A percentile compares a stretch with the other conserved stretches of the same genome.
phyloP scores from a whole-genome alignment of 116 monocot species.

The Phalaenopsis hybrid region DNA sequence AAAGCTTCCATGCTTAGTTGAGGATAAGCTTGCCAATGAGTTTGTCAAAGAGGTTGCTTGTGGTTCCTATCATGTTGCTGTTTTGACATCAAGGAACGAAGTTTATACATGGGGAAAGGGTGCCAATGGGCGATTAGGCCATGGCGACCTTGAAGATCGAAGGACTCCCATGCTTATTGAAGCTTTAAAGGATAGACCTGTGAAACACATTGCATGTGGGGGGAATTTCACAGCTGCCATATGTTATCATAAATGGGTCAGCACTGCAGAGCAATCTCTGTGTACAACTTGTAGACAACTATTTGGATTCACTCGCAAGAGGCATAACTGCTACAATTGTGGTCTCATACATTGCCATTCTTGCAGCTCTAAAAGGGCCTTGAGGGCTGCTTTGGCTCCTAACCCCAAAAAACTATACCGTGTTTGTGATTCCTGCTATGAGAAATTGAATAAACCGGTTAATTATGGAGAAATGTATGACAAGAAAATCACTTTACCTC shows the following conservation, averaged over 20 bases:
- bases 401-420: conserved; percentile 62
- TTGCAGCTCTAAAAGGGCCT: conserved; percentile 60
- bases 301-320: conserved; percentile 83
- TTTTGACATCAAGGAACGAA: conserved; percentile 53
- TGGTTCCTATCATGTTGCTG: conserved; percentile 69
- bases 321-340: conserved; percentile 81
- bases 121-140: conserved; percentile 78
- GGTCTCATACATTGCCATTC: conserved; percentile 74
- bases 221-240: conserved; percentile 67
- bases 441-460: conserved; percentile 53
- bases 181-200: conserved; percentile 65
- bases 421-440: conserved; percentile 79
- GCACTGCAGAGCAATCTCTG: conserved; percentile 61
- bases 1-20: conserved; percentile 55
- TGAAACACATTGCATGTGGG: conserved; percentile 65
- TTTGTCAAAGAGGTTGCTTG: conserved; percentile 57
- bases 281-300: conserved; percentile 61
- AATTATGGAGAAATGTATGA: conserved; percentile 27
- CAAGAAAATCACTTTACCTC: conserved; percentile 27
- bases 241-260: conserved; percentile 78
- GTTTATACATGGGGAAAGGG: conserved; percentile 88
- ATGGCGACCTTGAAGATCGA: conserved; percentile 74
- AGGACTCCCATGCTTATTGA: conserved; percentile 61
- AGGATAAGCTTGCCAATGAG: conserved; percentile 47
- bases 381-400: conserved; percentile 60